These are phyloP conservation scores for Porcisia deanei DNA, from an alignment of 208 protist genomes.

Conservation along the genomic window DNA sequence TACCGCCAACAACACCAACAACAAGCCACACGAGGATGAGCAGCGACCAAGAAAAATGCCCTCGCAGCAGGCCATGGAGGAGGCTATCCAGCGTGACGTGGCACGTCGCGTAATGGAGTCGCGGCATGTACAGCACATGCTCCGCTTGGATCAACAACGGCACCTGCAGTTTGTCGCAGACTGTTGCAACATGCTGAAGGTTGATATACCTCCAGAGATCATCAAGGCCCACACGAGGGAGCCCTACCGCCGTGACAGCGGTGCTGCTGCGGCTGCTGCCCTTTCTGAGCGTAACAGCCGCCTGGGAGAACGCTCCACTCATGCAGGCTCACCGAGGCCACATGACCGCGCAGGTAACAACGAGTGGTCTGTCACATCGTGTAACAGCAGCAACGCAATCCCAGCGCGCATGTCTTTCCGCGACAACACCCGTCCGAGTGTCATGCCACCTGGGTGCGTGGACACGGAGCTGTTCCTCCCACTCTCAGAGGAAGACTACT, in stretches of 20 bases:
- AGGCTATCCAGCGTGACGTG: slow-evolving; percentile 60
- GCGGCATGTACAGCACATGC: slow-evolving; percentile 47
- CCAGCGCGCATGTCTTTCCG: slow-evolving; percentile 17
- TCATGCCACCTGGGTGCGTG: slow-evolving; percentile 60
- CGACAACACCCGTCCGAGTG: slow-evolving; percentile 13
- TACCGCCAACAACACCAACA: slow-evolving; percentile 3
- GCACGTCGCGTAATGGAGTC: slow-evolving; percentile 50
- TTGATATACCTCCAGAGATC: slow-evolving; percentile 69
- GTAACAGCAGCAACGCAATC: not conserved
- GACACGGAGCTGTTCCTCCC: slow-evolving; percentile 67
- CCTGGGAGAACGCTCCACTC: not conserved
- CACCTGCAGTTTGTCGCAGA: slow-evolving; percentile 88
- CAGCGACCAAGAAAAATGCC: slow-evolving; percentile 3
- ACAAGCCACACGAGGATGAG: not conserved
- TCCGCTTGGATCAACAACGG: slow-evolving; percentile 49
- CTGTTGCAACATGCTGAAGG: slow-evolving; percentile 60
- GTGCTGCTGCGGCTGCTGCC: not conserved
- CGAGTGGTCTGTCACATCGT: not conserved
- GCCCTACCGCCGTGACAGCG: slow-evolving; percentile 23
- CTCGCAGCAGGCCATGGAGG: slow-evolving; percentile 34
- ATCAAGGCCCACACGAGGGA: slow-evolving; percentile 28
- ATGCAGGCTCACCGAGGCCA: not conserved
- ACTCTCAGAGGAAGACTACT: slow-evolving; percentile 58
- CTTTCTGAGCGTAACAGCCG: not conserved
- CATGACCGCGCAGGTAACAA: not conserved